These are phyloP conservation scores for Kazachstania bromeliacearum DNA, from an alignment of 805 yeast species.

Conservation along the genomic window DNA sequence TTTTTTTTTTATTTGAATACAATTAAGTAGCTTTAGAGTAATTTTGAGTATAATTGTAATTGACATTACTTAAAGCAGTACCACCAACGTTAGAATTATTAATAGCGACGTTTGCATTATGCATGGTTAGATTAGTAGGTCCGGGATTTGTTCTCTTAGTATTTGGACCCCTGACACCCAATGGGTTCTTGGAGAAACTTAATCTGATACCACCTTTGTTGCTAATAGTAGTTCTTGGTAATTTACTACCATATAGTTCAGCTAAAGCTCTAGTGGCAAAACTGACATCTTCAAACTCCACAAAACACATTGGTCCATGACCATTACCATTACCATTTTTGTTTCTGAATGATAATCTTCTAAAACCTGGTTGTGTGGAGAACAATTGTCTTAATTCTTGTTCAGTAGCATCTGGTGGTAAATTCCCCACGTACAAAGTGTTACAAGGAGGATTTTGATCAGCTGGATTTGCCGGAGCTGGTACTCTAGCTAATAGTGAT, in stretches of 20 bases:
- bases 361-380: constrained; percentile 83
- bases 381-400: constrained; percentile 82
- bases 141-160: constrained; percentile 31
- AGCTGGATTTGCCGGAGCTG: constrained; percentile 94
- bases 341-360: constrained; percentile 84
- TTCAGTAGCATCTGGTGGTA: constrained; percentile 95
- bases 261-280: constrained; percentile 91
- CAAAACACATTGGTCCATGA: constrained; percentile 99
- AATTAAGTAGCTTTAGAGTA: constrained; percentile 2
- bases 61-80: not conserved
- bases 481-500: constrained; percentile 66
- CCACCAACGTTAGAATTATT: not conserved
- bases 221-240: constrained; percentile 58
- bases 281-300: constrained; percentile 93
- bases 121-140: not conserved
- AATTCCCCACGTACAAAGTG: constrained; percentile 90
- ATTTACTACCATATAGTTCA: constrained; percentile 83
- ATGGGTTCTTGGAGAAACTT: constrained; percentile 90
- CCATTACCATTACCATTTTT: constrained; percentile 41
- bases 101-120: not conserved
- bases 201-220: constrained; percentile 88
- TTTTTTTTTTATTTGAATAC: too few species aligned
- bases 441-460: constrained; percentile 99
- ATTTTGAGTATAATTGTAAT: constrained; percentile 1
- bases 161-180: constrained; percentile 82